Evolutionary conservation across 1,139 yeast species (phyloP), one percentile per base, ranked within the genome.

Genomic region (Yamadazyma friedrichii): DNA sequence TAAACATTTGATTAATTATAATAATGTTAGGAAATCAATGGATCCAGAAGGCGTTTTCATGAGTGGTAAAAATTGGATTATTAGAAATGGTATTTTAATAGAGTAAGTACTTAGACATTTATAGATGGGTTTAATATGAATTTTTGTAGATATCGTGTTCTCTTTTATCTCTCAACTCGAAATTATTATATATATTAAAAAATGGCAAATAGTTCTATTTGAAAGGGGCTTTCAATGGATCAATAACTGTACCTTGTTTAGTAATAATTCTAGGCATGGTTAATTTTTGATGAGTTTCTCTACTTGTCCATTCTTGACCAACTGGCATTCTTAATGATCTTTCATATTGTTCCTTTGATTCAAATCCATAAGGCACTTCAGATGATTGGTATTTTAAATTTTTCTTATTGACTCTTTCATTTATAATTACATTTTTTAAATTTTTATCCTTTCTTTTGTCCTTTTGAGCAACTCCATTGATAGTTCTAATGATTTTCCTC

Each of bases 261-360:
- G 88, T 83, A 49, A 88, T 74, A 35, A 93, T 82, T 55, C 88
- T 76, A 36, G 98, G 98, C 80, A 87, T 89, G 45, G 94, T 88
- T 53, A 88, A 68, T 59, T 80, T 80, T 68, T 89, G 96, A 67
- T 88, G 95, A 2, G 95, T 82, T 42, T 81, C 86, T 56, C 89
- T 80, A 10, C 95, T 79, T 4, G 94, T 82, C 98, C 98, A 93
- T 67, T 93, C 96, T 64, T 88, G 95, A 26, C 98, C 98, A 47
- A 93, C 71, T n/a, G 98, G 98, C 89, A 89, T 85, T 58, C 96
- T 78, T 55, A 93, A 71, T 3, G 95, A 83, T 58, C 96, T 78
- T 63, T 93, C 98, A 62, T 93, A 94, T 65, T 93, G 98, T 59
- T 89, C 98, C 57, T 84, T 76, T 45, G 84, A 84, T 64, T 93